A percentile compares a stretch with the other conserved stretches of the same genome.
These are phyloP conservation scores for Sporisorium reilianum DNA, from an alignment of 1,284 basidiomycete species.

Conservation along the genomic window DNA sequence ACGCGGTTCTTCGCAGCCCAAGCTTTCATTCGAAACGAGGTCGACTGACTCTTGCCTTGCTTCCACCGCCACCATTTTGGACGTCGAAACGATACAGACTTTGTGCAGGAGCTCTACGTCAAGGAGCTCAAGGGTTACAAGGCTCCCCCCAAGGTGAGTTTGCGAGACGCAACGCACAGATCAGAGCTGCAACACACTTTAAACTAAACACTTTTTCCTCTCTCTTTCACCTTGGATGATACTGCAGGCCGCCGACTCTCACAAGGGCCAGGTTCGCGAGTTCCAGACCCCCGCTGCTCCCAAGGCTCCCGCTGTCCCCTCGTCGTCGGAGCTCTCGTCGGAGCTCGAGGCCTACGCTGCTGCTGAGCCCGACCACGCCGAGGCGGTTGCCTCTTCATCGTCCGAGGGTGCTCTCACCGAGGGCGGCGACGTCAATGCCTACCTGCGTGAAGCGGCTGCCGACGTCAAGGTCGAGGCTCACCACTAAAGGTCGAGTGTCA, in stretches of 20 bases:
- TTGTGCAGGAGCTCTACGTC: slow-evolving; percentile 91
- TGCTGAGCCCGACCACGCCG: slow-evolving; percentile 63
- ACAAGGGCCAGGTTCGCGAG: slow-evolving; percentile 70
- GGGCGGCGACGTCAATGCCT: slow-evolving; percentile 68
- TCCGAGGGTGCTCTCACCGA: slow-evolving; percentile 52
- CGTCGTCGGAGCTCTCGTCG: slow-evolving; percentile 70
- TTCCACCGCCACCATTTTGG: not conserved
- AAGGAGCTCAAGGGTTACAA: slow-evolving; percentile 92
- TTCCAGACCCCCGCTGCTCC: slow-evolving; percentile 70
- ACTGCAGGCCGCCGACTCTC: slow-evolving; percentile 62
- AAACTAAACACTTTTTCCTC: not conserved
- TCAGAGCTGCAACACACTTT: not conserved
- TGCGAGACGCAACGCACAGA: slow-evolving; percentile 13
- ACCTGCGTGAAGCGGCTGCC: slow-evolving; percentile 66
- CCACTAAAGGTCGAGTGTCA: slow-evolving; percentile 51
- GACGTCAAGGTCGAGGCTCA: slow-evolving; percentile 65
- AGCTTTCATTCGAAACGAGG: too few species aligned
- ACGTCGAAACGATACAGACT: slow-evolving; percentile 74
- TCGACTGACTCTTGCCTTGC: slow-evolving; percentile 9
- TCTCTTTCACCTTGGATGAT: not conserved
- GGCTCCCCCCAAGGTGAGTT: slow-evolving; percentile 70
- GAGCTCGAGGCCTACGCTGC: slow-evolving; percentile 70
- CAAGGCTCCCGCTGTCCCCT: slow-evolving; percentile 69
- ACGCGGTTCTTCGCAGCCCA: slow-evolving; percentile 3
- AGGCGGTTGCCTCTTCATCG: slow-evolving; percentile 41